These are phyloP conservation scores for Discostella stelligeroides DNA, from an alignment of 108 stramenopile species.

Conservation along the genomic window DNA sequence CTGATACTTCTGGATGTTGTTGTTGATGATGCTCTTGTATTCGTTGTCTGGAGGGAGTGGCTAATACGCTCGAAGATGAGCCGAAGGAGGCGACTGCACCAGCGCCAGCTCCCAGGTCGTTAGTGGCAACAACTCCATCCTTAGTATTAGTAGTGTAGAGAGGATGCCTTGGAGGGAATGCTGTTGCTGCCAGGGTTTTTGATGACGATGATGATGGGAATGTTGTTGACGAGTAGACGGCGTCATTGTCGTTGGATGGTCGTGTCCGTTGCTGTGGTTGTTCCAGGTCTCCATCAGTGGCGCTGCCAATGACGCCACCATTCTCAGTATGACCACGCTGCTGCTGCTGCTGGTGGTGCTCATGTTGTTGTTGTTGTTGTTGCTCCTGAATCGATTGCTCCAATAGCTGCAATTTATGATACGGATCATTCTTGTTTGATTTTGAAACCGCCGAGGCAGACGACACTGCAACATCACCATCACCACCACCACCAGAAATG, in stretches of 20 bases:
- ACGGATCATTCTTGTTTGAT: background rate
- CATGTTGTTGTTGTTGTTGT: constrained; percentile 14
- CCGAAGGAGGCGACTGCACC: background rate
- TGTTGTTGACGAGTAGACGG: too few species aligned
- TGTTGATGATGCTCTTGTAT: background rate
- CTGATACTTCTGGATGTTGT: too few species aligned
- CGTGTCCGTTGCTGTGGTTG: background rate
- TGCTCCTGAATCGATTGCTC: background rate
- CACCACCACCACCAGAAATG: background rate
- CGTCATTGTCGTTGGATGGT: background rate
- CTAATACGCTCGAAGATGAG: too few species aligned
- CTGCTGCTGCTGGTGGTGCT: constrained; percentile 20
- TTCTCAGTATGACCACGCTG: background rate
- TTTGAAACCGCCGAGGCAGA: too few species aligned
- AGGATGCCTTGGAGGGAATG: too few species aligned
- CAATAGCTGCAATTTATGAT: constrained; percentile 8
- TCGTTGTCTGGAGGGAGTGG: background rate
- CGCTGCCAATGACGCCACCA: constrained; percentile 1
- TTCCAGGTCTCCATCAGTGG: background rate
- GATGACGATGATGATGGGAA: background rate
- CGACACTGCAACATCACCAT: too few species aligned
- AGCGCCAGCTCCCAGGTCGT: background rate
- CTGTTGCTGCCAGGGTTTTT: background rate
- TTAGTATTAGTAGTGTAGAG: too few species aligned
- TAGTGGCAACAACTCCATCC: too few species aligned